Conservation (phyloP, 2,329 filamentous ascomycete species). For the Hymenoscyphus linearis region DNA sequence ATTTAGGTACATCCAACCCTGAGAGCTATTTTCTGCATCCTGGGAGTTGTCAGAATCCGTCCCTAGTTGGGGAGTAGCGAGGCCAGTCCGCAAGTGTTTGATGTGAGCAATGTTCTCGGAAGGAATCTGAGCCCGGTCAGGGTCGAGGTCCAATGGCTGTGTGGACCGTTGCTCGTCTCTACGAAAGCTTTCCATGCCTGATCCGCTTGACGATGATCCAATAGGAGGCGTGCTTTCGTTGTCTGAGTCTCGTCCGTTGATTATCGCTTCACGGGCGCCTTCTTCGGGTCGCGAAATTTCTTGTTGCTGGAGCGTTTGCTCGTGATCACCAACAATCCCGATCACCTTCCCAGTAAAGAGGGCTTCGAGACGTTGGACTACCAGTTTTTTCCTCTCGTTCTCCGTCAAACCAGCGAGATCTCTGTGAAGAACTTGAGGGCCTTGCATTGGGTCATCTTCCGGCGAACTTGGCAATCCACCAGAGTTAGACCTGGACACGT, state of each 20-base stretch:
- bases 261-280: not conserved
- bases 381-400: conserved; percentile 68
- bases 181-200: not conserved
- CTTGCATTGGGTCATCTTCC: not conserved
- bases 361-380: conserved; percentile 72
- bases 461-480: not conserved
- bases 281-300: conserved; percentile 32
- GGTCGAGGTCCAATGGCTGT: conserved; percentile 69
- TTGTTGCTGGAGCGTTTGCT: conserved; percentile 33
- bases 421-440: not conserved
- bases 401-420: conserved; percentile 52
- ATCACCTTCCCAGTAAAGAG: conserved; percentile 69
- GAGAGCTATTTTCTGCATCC: conserved; percentile 54
- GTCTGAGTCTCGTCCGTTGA: not conserved
- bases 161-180: conserved; percentile 57
- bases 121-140: conserved; percentile 68
- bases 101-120: conserved; percentile 77
- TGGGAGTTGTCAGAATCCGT: conserved; percentile 36
- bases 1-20: conserved; percentile 81
- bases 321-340: conserved; percentile 25
- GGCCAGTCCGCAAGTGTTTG: conserved; percentile 55
- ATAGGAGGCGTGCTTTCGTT: not conserved
- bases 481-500: not conserved
- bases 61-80: conserved; percentile 53
- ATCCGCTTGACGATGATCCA: not conserved